Base-by-base conservation (phyloP, 1,284 basidiomycete genomes). In the Schizopora paradoxa region DNA sequence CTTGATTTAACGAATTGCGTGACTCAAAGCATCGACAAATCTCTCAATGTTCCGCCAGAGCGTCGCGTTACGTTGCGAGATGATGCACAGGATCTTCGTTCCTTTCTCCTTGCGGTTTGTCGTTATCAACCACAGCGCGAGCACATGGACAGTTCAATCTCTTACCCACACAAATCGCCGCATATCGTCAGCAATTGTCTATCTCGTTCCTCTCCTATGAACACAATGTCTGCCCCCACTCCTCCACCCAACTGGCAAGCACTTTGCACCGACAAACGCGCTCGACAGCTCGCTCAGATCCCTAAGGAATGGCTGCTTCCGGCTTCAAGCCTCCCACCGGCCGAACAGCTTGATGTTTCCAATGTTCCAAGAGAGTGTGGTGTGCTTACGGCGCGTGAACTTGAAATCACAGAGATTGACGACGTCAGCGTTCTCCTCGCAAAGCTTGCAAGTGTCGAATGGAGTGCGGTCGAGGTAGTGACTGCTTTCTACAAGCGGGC, bases 401-500 rank as follows among this genome's bases (percentile, higher is more conserved):
- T 88, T 6, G 73, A 76, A 48, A 86, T 91, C 23, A 88, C 86
- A 4, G 68, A 75, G 45, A 70, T 70, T 6, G 66, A 64, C 21
- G 65, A 77, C 43, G 68, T 81, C 6, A 64, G 66, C 10, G 56
- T 59, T 16, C 62, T 88, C 1, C 62, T 78, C 52, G 47, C 60
- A 39, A 71, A 74, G 41, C 61, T 87, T 4, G 69, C 71, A 11
- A 60, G 54, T 2, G 70, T 70, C 5, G 56, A 66, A 22, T 85
- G 79, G 76, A 73, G 79, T 2, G 72, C 82, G 6, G 68, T 82
- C 1, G 75, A 80, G 43, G 85, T 88, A 26, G 79, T 81, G 0
- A 80, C 73, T 3, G 84, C 88, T 0, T 91, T 85, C 61, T 79
- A 78, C 60, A 91, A 91, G 66, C 72, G 88, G 16, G 85, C 89